Evolutionary conservation across 1,284 basidiomycete genomes (phyloP), one percentile per base, ranked within the genome.

Genomic region (Fomitopsis betulina): DNA sequence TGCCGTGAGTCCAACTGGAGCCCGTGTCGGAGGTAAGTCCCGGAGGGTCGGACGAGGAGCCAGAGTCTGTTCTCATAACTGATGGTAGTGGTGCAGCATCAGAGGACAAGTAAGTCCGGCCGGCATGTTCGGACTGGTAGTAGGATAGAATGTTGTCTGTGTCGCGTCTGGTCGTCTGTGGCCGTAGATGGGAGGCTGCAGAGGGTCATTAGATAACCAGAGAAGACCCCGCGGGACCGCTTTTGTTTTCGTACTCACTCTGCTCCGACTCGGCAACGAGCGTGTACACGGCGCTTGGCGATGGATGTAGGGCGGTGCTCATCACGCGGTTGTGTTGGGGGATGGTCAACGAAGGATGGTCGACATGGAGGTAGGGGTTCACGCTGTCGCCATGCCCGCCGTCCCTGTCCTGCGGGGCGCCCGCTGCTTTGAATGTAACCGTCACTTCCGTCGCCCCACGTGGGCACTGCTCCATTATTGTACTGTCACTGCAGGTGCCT

Each of bases 1-100:
- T 52, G 69, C 70, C 54, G 51, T 50, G 50, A 8, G 39, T 25
- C 15, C 8, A 21, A 23, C 42, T 43, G 8, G 42, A 25, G 15
- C 42, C 3, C 8, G 42, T 15, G 25, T 43, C 42, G 10, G 21
- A 10, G 42, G 21, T 30, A 2, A n/a, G 9, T 43, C 19, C 25
- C 42, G 42, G 21, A 69, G 69, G 27, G 71, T 81, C 76, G 3
- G 78, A 84, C 33, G 80, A 79, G 38, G 67, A 67, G 33, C 60
- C 58, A n/a, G 66, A 67, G 19, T 33, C 58, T 35, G 53, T 47
- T 49, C 55, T 53, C 55, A 60, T 58, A 19, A 57, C 57, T 12
- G 60, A 56, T 40, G 54, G 51, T 39, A 55, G 30, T 43, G 54
- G 15, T 43, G 56, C 60, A 53, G 63, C 55, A 59, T 62, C 60